Percentiles rank a stretch among this genome's conserved stretches.
phyloP scores from a whole-genome alignment of 805 yeast genomes.

The Candida yuanshanica region DNA sequence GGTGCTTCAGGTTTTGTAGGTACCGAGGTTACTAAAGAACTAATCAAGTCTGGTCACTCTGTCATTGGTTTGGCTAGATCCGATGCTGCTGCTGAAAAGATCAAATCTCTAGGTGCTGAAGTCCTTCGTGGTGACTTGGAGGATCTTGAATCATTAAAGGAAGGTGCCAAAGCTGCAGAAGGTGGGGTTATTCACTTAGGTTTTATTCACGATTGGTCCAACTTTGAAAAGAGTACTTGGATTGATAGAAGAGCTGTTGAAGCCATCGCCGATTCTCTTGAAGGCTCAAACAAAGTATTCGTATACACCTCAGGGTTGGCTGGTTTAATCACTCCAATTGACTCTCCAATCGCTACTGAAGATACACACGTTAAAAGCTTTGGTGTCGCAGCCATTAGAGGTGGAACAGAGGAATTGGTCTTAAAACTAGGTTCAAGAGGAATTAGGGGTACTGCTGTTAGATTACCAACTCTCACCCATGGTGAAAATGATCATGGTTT shows the following conservation, averaged over 20 bases:
- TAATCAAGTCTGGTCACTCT: constrained; percentile 22
- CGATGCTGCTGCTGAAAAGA: constrained; percentile 23
- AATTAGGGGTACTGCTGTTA: constrained; percentile 22
- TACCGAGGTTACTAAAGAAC: constrained; percentile 15
- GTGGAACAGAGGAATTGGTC: constrained; percentile 11
- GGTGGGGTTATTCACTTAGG: constrained; percentile 34
- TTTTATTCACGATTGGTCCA: constrained; percentile 27
- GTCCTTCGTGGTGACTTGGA: constrained; percentile 27
- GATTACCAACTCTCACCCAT: constrained; percentile 33
- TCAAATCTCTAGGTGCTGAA: constrained; percentile 22
- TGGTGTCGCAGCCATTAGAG: constrained; percentile 9
- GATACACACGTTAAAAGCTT: background rate
- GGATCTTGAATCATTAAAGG: constrained; percentile 24
- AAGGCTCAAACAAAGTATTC: constrained; percentile 27
- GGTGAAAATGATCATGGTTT: constrained; percentile 28
- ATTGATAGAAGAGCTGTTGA: constrained; percentile 26
- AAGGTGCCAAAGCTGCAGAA: constrained; percentile 27
- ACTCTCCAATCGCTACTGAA: constrained; percentile 10
- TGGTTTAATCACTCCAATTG: constrained; percentile 5
- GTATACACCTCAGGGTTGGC: constrained; percentile 23
- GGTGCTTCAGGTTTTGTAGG: constrained; percentile 35
- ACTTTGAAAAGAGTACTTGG: constrained; percentile 13
- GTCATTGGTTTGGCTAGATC: constrained; percentile 31
- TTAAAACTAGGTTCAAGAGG: constrained; percentile 21
- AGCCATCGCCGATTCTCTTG: constrained; percentile 25